Evolutionary conservation across 73 alveolate genomes (phyloP), one percentile per base, ranked within the genome.

Genomic region (Paramecium bursaria): DNA sequence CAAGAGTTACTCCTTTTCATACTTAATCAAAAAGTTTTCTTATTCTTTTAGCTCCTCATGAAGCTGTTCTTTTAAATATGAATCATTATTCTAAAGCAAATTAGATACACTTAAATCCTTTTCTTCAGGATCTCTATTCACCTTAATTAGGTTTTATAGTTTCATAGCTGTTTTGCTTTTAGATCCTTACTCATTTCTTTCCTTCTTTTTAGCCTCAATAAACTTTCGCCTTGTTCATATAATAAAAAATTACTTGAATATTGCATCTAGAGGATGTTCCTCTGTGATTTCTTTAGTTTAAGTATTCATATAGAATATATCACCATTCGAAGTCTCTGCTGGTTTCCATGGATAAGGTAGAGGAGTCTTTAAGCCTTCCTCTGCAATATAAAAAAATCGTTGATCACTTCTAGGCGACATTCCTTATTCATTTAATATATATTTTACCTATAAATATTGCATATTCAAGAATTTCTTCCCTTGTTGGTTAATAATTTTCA

Each of bases 391-490:
- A 39, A 39, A 39, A 39, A 7, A 39, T 39, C 11, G 5, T 7
- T 5, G 14, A 39, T 39, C 49, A 39, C 49, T 39, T 39, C 49
- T 39, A 11, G 27, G 76, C 27, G 76, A 57, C 76, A 57, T 57
- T 17, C 76, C 76, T 57, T n/a, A n/a, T n/a, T 57, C 76, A 57
- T 6, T 57, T 30, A 57, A n/a, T 2, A 30, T 27, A 50, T 30
- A 19, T 30, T 13, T n/a, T 23, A 57, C 76, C 76, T 57, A 57
- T 30, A 57, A 13, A 57, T 57, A 17, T 42, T 19, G 76, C 76
- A 57, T 57, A 57, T 30, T 57, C 76, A 57, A 57, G 47, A 30
- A 57, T 57, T 57, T 57, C 76, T 57, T 57, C 76, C 33, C 76
- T 9, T 23, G 29, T 57, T 30, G 76, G 76, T 57, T 57, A 48